These are phyloP conservation scores for Boletus sp. DNA, from an alignment of 768 basidiomycete species.

Conservation along the genomic window DNA sequence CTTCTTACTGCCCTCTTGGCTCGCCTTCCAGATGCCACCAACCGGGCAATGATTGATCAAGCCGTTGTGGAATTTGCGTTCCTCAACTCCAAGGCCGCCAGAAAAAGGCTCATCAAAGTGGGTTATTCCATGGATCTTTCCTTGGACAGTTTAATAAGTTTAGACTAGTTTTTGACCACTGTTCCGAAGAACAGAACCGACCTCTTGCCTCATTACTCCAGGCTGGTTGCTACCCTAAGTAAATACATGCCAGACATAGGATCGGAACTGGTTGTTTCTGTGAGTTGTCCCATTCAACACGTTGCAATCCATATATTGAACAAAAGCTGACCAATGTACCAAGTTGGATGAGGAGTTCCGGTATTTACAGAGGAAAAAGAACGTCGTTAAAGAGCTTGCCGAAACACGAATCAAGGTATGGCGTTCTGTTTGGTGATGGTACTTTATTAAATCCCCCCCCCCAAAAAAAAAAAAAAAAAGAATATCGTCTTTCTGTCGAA, in stretches of 20 bases:
- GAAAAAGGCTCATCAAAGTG: slow-evolving; percentile 88
- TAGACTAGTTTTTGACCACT: slow-evolving; percentile 67
- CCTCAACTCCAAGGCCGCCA: slow-evolving; percentile 92
- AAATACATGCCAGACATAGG: slow-evolving; percentile 95
- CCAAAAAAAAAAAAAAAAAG: too few relatives aligned
- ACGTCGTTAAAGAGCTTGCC: slow-evolving; percentile 83
- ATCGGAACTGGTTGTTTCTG: slow-evolving; percentile 71
- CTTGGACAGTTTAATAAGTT: slow-evolving; percentile 6
- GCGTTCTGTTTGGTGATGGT: neutral
- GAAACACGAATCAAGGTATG: slow-evolving; percentile 81
- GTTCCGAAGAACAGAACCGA: slow-evolving; percentile 88
- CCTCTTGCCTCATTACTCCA: slow-evolving; percentile 87
- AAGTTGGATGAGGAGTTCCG: slow-evolving; percentile 97
- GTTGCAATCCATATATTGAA: neutral
- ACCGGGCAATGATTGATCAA: slow-evolving; percentile 85
- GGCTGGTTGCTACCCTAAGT: slow-evolving; percentile 84
- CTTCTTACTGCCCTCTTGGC: slow-evolving; percentile 86
- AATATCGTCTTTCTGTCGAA: slow-evolving; percentile 87
- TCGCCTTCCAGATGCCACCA: slow-evolving; percentile 92
- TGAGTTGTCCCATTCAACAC: slow-evolving; percentile 39
- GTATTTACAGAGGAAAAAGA: slow-evolving; percentile 92
- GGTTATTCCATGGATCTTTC: slow-evolving; percentile 1
- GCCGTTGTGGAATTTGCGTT: slow-evolving; percentile 95
- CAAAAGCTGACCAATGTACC: slow-evolving; percentile 2
- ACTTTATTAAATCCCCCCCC: neutral